phyloP scores from a whole-genome alignment of 139 green algal genomes.

The Chlorella sp. region DNA sequence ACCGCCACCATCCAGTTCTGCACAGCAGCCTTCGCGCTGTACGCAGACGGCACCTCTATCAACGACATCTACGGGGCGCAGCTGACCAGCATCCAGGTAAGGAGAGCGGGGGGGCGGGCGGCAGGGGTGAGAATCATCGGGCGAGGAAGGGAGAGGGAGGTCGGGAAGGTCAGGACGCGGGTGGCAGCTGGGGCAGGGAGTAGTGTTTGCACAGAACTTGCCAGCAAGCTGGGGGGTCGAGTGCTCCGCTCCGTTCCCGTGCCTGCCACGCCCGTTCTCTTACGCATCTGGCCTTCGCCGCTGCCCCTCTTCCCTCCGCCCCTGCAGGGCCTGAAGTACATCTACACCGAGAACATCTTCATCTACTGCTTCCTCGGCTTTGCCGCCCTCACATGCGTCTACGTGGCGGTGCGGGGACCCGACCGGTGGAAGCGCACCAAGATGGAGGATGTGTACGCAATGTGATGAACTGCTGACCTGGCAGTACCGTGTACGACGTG shows the following conservation, averaged over 20 bases:
- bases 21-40: constrained; percentile 83
- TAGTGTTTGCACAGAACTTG: too few species aligned
- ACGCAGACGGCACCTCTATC: constrained; percentile 86
- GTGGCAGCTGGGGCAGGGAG: too few species aligned
- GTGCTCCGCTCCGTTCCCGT: too few species aligned
- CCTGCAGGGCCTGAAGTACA: constrained; percentile 77
- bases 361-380: constrained; percentile 67
- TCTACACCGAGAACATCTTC: constrained; percentile 91
- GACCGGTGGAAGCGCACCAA: constrained; percentile 67
- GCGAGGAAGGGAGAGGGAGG: background rate
- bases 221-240: too few species aligned
- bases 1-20: constrained; percentile 96
- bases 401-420: constrained; percentile 54
- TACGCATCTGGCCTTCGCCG: background rate
- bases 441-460: constrained; percentile 60
- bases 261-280: too few species aligned
- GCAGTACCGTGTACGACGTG: background rate
- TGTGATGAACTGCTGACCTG: background rate
- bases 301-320: background rate
- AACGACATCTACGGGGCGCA: constrained; percentile 88
- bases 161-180: background rate
- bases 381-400: constrained; percentile 54
- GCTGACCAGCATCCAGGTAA: constrained; percentile 61
- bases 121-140: background rate
- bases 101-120: background rate